Conservation (phyloP, 495 filamentous ascomycete genomes). For the Aspergillus mulundensis region DNA sequence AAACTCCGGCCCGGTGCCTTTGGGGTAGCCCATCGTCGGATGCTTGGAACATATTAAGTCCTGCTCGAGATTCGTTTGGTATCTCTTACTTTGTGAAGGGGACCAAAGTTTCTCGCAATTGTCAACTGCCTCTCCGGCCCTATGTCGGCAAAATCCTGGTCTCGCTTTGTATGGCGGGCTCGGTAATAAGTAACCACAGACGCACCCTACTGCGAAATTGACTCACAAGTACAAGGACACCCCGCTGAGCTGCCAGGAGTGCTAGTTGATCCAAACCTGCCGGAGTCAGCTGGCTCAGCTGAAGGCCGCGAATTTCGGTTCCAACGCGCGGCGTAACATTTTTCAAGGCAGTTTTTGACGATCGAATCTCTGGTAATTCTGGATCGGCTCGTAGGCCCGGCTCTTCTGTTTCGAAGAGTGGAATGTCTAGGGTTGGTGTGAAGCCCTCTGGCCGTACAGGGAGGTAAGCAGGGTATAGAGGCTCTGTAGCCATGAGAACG, state of each 20-base stretch:
- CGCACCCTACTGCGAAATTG: neutral
- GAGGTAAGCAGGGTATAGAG: conserved; percentile 10
- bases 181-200: neutral
- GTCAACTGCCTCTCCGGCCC: conserved; percentile 7
- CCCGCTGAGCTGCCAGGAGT: conserved; percentile 9
- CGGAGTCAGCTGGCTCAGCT: conserved; percentile 4
- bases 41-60: neutral
- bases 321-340: conserved; percentile 10
- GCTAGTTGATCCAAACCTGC: conserved; percentile 7
- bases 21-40: conserved; percentile 14
- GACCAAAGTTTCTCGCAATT: conserved; percentile 9
- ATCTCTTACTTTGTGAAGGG: conserved; percentile 2
- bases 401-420: neutral
- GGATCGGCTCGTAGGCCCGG: conserved; percentile 11
- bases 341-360: neutral
- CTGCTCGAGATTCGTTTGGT: neutral
- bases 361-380: neutral
- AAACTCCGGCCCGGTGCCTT: conserved; percentile 10
- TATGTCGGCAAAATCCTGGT: conserved; percentile 16
- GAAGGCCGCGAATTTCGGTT: conserved; percentile 7
- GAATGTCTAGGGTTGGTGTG: conserved; percentile 5
- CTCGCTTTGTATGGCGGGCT: neutral
- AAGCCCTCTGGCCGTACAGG: conserved; percentile 8
- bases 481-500: neutral
- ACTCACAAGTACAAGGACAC: conserved; percentile 14